These are phyloP conservation scores for Gossypium thurberi DNA, from an alignment of 345 rosid genomes.

Conservation along the genomic window DNA sequence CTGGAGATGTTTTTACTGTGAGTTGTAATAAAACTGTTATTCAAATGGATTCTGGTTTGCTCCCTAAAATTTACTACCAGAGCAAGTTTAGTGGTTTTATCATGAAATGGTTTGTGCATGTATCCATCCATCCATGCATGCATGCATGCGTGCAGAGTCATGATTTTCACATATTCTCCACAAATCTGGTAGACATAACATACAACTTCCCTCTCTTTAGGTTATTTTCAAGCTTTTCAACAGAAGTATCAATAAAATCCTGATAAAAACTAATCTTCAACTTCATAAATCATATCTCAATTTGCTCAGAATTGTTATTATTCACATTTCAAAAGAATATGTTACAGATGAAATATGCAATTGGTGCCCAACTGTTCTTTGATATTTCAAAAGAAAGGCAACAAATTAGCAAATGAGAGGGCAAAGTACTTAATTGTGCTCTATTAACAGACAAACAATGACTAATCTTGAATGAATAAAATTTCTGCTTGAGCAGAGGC, in stretches of 20 bases:
- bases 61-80: no score
- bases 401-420: not conserved
- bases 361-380: not conserved
- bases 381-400: not conserved
- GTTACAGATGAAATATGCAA: not conserved
- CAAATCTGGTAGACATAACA: not conserved
- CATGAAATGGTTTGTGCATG: not conserved
- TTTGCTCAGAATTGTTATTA: not conserved
- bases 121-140: not conserved
- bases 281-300: not conserved
- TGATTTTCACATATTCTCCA: not conserved
- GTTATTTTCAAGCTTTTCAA: not conserved
- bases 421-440: not conserved
- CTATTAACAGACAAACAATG: not conserved
- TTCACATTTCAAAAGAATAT: conserved; percentile 5
- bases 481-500: conserved; percentile 73
- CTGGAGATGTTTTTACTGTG: conserved; percentile 12
- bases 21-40: conserved; percentile 10
- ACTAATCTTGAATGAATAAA: conserved; percentile 51
- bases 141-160: not conserved
- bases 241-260: not conserved
- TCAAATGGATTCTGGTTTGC: conserved; percentile 1
- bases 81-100: no score
- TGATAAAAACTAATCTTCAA: not conserved
- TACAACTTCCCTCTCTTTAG: not conserved